phyloP scores from a whole-genome alignment of 2,329 filamentous ascomycete genomes.

The Lanzia echinophila region DNA sequence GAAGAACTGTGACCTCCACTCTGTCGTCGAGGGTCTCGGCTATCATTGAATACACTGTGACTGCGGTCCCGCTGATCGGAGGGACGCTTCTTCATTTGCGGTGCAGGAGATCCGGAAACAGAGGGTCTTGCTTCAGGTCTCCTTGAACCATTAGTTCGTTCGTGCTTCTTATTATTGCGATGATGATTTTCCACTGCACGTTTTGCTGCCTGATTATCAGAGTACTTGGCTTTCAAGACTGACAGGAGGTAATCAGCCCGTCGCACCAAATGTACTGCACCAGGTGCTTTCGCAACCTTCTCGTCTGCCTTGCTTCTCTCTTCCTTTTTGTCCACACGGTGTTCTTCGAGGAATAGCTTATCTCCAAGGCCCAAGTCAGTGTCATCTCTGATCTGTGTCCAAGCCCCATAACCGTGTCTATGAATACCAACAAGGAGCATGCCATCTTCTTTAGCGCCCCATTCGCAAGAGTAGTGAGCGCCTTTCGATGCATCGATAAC shows the following conservation, averaged over 20 bases:
- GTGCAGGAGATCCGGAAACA: slow-evolving; percentile 65
- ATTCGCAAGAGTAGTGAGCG: slow-evolving; percentile 83
- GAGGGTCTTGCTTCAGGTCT: slow-evolving; percentile 51
- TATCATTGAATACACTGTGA: slow-evolving; percentile 36
- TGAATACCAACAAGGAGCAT: slow-evolving; percentile 96
- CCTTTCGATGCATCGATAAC: slow-evolving; percentile 87
- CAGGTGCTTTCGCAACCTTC: slow-evolving; percentile 76
- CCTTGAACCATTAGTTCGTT: slow-evolving; percentile 50
- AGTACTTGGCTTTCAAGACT: slow-evolving; percentile 83
- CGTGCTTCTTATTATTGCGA: slow-evolving; percentile 80
- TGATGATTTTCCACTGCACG: slow-evolving; percentile 86
- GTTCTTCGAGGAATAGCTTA: slow-evolving; percentile 95
- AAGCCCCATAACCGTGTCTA: slow-evolving; percentile 90
- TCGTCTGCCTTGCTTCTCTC: slow-evolving; percentile 71
- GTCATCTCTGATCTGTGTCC: slow-evolving; percentile 91
- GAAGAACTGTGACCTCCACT: slow-evolving; percentile 18
- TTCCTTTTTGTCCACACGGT: slow-evolving; percentile 96
- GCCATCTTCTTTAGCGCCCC: slow-evolving; percentile 89
- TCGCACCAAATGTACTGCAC: slow-evolving; percentile 93
- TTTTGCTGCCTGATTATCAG: slow-evolving; percentile 67
- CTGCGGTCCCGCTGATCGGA: slow-evolving; percentile 37
- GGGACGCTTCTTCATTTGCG: slow-evolving; percentile 41
- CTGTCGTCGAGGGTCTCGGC: slow-evolving; percentile 20
- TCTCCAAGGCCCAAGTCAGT: slow-evolving; percentile 75
- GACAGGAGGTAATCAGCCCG: slow-evolving; percentile 92